Evolutionary conservation across 2,329 filamentous ascomycete genomes (phyloP).

Genomic region (Cladosporium velox): DNA sequence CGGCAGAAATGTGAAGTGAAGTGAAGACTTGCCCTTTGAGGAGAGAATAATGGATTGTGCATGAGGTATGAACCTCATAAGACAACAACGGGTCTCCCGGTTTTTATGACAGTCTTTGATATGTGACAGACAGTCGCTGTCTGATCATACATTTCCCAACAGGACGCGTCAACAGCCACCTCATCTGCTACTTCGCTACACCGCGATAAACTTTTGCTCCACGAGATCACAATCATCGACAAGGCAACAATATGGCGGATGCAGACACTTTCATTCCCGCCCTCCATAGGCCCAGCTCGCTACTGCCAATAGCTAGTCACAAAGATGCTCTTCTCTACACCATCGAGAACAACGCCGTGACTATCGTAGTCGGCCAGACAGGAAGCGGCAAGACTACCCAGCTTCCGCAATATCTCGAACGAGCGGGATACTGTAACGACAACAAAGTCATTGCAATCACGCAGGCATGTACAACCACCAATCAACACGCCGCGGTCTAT

Average conservation of each 20-base stretch:
- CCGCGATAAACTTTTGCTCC: not conserved
- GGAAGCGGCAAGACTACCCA: constrained; percentile 96
- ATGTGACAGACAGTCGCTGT: not conserved
- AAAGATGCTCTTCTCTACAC: constrained; percentile 78
- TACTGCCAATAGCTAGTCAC: constrained; percentile 86
- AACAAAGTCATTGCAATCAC: constrained; percentile 85
- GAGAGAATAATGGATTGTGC: not conserved
- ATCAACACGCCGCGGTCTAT: constrained; percentile 1
- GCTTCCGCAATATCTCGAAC: constrained; percentile 85
- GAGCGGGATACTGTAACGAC: constrained; percentile 83
- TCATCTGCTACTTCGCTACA: not conserved
- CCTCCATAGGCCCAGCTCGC: constrained; percentile 78
- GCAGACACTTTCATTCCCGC: constrained; percentile 67
- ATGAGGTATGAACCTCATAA: not conserved
- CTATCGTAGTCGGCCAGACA: constrained; percentile 89
- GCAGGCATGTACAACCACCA: constrained; percentile 63
- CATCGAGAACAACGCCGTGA: constrained; percentile 80
- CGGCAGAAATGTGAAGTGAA: not conserved
- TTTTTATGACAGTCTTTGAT: not conserved
- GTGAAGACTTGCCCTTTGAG: not conserved
- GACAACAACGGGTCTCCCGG: not conserved
- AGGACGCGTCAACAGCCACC: not conserved
- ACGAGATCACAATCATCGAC: not conserved
- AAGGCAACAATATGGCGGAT: constrained; percentile 34
- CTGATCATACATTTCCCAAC: not conserved